Base-by-base conservation (phyloP, 2,329 filamentous ascomycete genomes). In the Colletotrichum abscissum region DNA sequence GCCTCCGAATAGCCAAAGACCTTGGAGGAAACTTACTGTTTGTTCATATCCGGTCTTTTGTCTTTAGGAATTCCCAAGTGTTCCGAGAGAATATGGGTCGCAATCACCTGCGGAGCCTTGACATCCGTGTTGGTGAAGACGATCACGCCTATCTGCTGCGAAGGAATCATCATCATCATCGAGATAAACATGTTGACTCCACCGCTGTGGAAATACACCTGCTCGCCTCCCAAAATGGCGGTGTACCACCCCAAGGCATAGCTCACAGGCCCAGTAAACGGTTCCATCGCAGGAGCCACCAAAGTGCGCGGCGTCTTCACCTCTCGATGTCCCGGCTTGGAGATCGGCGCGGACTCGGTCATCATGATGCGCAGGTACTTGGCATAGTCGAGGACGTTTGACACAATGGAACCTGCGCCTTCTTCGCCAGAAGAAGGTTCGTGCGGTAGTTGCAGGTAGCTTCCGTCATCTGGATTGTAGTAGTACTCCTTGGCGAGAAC, bases 321-420 rank as follows among this genome's bases (percentile, higher is more conserved):
- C n/a, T 74, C 73, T 2, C 72, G 65, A 24, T 80, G 76, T 1
- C 79, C 79, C 0, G 68, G 73, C 24, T 74, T 76, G 1, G 80
- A 81, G 0, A 82, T 67, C 0, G 79, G 80, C 0, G 74, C 77
- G 0, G 75, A 72, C 63, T 79, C 80, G 3, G 73, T 56, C 49
- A 82, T 79, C 81, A 82, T 82, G 42, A 76, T 72, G 26, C 77
- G 78, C 22, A 82, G 77, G 57, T 80, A 82, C 58, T 77, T 78
- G 7, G 82, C 79, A 75, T 84, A 86, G 70, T 86, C 84, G 0
- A 77, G 42, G 5, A 85, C 82, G 30, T 79, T 83, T 0, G 80
- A 84, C 46, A 85, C 80, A 26, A 87, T 81, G 19, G 80, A 81
- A 0, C 87, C 87, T 0, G 86, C 86, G 1, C 85, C 87, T 58